Evolutionary conservation across 2,329 filamentous ascomycete species (phyloP), one percentile per base, ranked within the genome.

Genomic region (Phaeomoniella chlamydospora): DNA sequence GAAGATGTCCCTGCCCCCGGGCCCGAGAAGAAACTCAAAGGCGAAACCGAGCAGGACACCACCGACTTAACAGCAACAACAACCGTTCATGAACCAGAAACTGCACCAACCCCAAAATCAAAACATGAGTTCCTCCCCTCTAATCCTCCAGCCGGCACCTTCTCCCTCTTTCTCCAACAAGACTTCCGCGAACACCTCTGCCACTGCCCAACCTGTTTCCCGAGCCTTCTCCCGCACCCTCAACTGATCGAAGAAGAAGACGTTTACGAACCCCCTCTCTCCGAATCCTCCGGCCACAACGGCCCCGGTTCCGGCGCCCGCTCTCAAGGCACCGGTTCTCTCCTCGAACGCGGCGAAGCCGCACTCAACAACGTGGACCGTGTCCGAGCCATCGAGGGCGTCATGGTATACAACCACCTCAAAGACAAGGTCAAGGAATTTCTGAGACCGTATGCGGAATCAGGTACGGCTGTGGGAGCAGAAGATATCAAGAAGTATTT

Each of bases 401-500:
- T 93, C 32, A 94, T 96, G 86, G 88, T 87, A 0, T 98, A 96
- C 59, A 94, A 96, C 50, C 81, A 93, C 49, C 70, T 98, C 41
- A 90, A 92, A 52, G 87, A 96, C 51, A 87, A 88, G 53, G 75
- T 98, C n/a, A 94, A 88, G 65, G 78, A 79, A 0, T 96, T 98
- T 55, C 74, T 98, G 49, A 77, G 87, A 58, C 81, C 92, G 31
- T 98, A 94, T 54, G 90, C 90, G 0, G 85, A 94, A 53, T 92
- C 80, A 43, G 88, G 88, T 1, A 66, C 82, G 56, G 77, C 83
- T 0, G 87, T 98, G 15, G 79, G 85, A 2, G 88, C 88, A 1
- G 90, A 98, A 52, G 87, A 96, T 58, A 90, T 98, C 58, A 98
- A 94, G 58, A 74, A 74, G 2, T 94, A 94, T 55, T 98, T 98